Evolutionary conservation across 306 rosid species (phyloP), one percentile per base, ranked within the genome.

Genomic region (Myrica gale): DNA sequence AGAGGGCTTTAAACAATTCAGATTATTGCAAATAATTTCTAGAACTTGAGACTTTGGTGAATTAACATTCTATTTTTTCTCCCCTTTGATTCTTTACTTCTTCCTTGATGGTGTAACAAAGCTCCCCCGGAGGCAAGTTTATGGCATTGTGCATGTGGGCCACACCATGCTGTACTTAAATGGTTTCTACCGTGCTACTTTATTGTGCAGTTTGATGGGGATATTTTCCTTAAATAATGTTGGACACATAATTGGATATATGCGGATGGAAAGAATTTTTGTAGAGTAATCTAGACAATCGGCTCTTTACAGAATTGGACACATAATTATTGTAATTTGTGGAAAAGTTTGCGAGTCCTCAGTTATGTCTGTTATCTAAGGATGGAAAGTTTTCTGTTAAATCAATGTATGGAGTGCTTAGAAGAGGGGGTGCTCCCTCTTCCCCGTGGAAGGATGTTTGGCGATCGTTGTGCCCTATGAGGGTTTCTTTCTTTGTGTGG

Each of bases 291-390:
- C 32, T 26, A 26, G 32, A 26, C 32, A 26, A 26, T 26, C 32
- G 1, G 2, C 1, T 26, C 32, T 26, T 26, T 26, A 26, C 32
- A 26, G 32, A 1, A 26, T 26, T 26, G 32, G 32, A 26, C 32
- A 26, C 32, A 26, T 26, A 26, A 26, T 26, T 26, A 26, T 26
- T 1, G 32, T 2, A 26, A 26, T 26, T 26, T 26, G 32, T 26
- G 32, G 32, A 26, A 26, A 65, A 74, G 61, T 81, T 72, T 80
- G 23, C 44, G 41, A 69, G 71, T 73, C 48, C 62, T 73, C 16
- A 65, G 52, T 54, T 83, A 65, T 56, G 23, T 44, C 72, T 83
- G 19, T 66, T 54, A 48, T 62, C 23, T 72, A 42, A 72, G 76
- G 73, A 69, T 43, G n/a, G n/a, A n/a, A n/a, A n/a, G n/a, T n/a